Evolutionary conservation across 1,139 yeast genomes (phyloP).

Genomic region (Pneumocystis canis): DNA sequence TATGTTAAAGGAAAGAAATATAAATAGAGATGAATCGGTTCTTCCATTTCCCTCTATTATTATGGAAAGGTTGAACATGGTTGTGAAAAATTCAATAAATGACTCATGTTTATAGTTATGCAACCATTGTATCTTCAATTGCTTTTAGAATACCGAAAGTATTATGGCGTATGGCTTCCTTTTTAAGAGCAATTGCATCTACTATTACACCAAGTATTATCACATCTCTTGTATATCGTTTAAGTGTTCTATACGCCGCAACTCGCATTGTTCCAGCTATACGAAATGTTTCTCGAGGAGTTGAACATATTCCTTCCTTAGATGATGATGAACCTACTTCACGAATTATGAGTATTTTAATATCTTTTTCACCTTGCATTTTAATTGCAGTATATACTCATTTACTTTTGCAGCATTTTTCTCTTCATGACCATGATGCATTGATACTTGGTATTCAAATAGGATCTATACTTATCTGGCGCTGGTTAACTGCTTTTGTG

Average conservation of each 20-base stretch:
- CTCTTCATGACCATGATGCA: constrained; percentile 41
- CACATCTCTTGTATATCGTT: constrained; percentile 67
- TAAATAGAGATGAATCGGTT: constrained; percentile 9
- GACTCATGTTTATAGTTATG: constrained; percentile 16
- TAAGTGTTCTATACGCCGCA: constrained; percentile 81
- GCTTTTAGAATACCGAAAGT: constrained; percentile 35
- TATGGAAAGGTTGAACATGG: constrained; percentile 11
- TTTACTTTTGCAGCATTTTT: constrained; percentile 75
- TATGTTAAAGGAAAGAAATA: constrained; percentile 14
- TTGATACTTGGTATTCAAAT: constrained; percentile 17
- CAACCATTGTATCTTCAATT: constrained; percentile 30
- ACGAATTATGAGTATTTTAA: constrained; percentile 16
- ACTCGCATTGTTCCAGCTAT: constrained; percentile 82
- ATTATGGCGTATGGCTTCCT: constrained; percentile 50
- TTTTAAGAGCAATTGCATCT: constrained; percentile 50
- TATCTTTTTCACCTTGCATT: constrained; percentile 58
- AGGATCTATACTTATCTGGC: constrained; percentile 74
- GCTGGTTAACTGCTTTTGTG: constrained; percentile 79
- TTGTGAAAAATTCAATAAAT: not conserved
- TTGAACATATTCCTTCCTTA: constrained; percentile 8
- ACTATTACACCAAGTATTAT: constrained; percentile 72
- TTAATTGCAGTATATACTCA: constrained; percentile 91
- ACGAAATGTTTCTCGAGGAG: constrained; percentile 12
- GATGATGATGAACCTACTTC: constrained; percentile 3
- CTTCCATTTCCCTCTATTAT: constrained; percentile 16